Evolutionary conservation across 306 rosid genomes (phyloP), one percentile per base, ranked within the genome.

Genomic region (Adenanthera pavonina): DNA sequence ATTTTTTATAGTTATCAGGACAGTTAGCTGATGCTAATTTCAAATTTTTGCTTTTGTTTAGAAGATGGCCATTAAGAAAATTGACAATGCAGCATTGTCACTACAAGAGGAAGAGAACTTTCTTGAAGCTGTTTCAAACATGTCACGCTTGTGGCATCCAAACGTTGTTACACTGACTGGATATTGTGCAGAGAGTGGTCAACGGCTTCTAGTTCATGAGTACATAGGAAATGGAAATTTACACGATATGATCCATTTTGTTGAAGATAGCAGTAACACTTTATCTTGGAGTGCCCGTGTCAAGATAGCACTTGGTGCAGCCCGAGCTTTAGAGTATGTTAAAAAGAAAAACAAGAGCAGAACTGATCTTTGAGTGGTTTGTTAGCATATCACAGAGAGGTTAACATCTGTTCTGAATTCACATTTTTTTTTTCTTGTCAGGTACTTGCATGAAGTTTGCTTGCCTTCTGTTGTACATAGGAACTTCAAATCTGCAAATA

Each of bases 381-480:
- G 38, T 75, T 54, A 47, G 49, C 56, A 48, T 51, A 49, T 52
- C 30, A 25, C 47, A n/a, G 47, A 52, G 69, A 38, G 53, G 62
- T 76, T 70, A 19, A 46, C 69, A 79, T 78, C 40, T 68, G 67
- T 75, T 47, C 75, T 73, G 64, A 84, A 14, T 49, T 9, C 33
- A 43, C 35, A 77, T 75, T 82, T 70, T 33, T 70, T 72, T 72
- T 59, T 4, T 41, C 7, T 79, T 70, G 41, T 83, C 89, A 96
- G 99, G 92, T 96, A 96, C 89, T 88, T 96, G 98, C 99, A 96
- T 52, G 98, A 96, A 88, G 98, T 96, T 30, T 96, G 99, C 87
- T 88, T 93, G 82, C 99, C 99, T 61, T 92, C 98, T 7, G 89
- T 93, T 78, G 98, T 93, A 59, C 99, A 96, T 87, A 93, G 99